Evolutionary conservation across 1,284 basidiomycete species (phyloP), one percentile per base, ranked within the genome.

Genomic region (Thecaphora thlaspeos): DNA sequence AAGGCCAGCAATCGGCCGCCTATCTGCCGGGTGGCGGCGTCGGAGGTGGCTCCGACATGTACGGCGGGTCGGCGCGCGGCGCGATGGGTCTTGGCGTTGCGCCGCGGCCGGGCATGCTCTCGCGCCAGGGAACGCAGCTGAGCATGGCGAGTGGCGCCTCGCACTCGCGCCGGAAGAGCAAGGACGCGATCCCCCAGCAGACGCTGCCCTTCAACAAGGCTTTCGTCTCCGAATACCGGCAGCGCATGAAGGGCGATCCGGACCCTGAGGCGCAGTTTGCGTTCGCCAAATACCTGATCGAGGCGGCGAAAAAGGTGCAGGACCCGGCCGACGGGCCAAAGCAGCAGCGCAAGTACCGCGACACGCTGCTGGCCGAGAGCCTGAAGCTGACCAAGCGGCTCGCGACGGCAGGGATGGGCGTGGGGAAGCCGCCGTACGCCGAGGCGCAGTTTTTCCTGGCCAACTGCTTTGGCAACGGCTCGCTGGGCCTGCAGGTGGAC

Each of bases 401-500:
- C 34, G 92, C 92, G 0, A 91, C 90, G 2, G 88, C 91, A 73
- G 89, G 88, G 22, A 73, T 74, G 50, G 78, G 77, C 2, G 45
- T 79, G 23, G 79, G 80, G 34, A 80, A 81, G 55, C 79, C 80
- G 15, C 87, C 91, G 1, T 95, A 90, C 79, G 86, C 91, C 50
- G 94, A 98, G 73, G 94, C 95, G n/a, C 95, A 98, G 77, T 99
- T 97, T 81, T 98, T 96, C 83, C 83, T 98, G 41, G 95, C 94
- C 43, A 97, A 97, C 75, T 93, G 94, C 77, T 88, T 95, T 75
- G 94, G 94, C 11, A 96, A 92, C 1, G 95, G 95, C 17, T 88
- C 88, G 68, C 83, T 98, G 21, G 94, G 95, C 10, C 81, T 98
- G 14, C 88, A 89, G 70, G 91, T 97, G 50, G 95, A 98, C 79